Evolutionary conservation across 139 green algal species (phyloP), one percentile per base, ranked within the genome.

Genomic region (Chlorella sorokiniana): DNA sequence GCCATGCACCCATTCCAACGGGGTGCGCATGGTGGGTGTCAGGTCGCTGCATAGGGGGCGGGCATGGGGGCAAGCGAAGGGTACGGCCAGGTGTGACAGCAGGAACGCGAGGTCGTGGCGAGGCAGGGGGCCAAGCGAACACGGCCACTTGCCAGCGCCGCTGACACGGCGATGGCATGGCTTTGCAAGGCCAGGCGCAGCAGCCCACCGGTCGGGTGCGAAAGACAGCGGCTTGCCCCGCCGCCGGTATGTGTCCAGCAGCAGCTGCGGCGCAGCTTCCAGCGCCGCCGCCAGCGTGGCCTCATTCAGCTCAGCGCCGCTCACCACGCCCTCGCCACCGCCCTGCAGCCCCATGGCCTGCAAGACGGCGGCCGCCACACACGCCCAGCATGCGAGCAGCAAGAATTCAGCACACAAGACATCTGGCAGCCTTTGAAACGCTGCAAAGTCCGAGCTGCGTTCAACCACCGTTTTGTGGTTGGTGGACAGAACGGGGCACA

Each of bases 171-270:
- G n/a, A n/a, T n/a, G n/a, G n/a, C n/a, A n/a, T n/a, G n/a, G n/a
- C n/a, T n/a, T n/a, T n/a, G n/a, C n/a, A n/a, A n/a, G n/a, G n/a
- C n/a, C n/a, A n/a, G n/a, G n/a, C n/a, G 56, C 56, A 33, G 18
- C 56, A 59, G 1, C 70, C 63, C 44, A 63, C 73, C n/a, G 69
- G 73, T 79, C 73, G 9, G 73, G 35, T 3, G 37, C 37, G 7
- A 79, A 69, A 6, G 16, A 33, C 38, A 79, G 37, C 51, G 29
- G 73, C 73, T 79, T 79, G 73, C 73, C 73, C 18, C 73, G 73
- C 51, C 27, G 25, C 8, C 6, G 18, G 10, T 41, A 68, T 10
- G 73, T 69, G 16, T 79, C 73, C 16, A 25, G 0, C 16, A 79
- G 54, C 31, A 79, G 73, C 2, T 22, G 31, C 25, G 73, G 73